Evolutionary conservation across 176 grass and related monocot genomes (phyloP), one percentile per base, ranked within the genome.

Genomic region (Ensete glaucum): DNA sequence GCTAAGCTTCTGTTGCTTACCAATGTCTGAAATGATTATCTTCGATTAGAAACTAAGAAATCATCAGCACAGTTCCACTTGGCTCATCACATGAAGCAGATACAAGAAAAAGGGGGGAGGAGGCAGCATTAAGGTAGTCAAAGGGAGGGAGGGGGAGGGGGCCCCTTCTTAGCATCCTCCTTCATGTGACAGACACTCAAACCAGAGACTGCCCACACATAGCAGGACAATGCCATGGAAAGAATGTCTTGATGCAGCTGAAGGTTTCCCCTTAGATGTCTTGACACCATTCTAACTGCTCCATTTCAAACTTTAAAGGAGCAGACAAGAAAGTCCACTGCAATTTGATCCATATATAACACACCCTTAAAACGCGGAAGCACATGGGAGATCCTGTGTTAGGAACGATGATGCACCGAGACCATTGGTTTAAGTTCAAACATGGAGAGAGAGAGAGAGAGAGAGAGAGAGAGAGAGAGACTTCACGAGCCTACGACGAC

Each of bases 131-230:
- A 34, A 87, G 87, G 82, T 82, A 85, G 89, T 91, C 89, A 91
- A 91, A 88, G 80, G 80, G 77, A 78, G 85, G 55, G 71, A 79
- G 22, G 22, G 22, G 22, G 22, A 0, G 22, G 22, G 67, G 82
- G 71, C 73, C 85, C 85, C 89, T 75, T 81, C 75, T 24, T 19
- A 59, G 24, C 54, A 16, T 43, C 49, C 25, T 58, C 26, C 82
- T 80, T 85, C 89, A 85, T 88, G 89, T 91, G 89, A 88, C 77
- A 67, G 82, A 88, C 89, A 88, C 89, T 91, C 78, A 73, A 78
- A 64, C 69, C 17, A 76, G 73, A 52, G 80, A 22, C 77, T 72
- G 65, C 77, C 64, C 59, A 71, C 83, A 67, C 84, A 79, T 87
- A 82, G 22, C 43, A 69, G 77, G 2, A 73, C 52, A 74, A 56